Evolutionary conservation across 345 rosid species (phyloP).

Genomic region (Acer campestre): DNA sequence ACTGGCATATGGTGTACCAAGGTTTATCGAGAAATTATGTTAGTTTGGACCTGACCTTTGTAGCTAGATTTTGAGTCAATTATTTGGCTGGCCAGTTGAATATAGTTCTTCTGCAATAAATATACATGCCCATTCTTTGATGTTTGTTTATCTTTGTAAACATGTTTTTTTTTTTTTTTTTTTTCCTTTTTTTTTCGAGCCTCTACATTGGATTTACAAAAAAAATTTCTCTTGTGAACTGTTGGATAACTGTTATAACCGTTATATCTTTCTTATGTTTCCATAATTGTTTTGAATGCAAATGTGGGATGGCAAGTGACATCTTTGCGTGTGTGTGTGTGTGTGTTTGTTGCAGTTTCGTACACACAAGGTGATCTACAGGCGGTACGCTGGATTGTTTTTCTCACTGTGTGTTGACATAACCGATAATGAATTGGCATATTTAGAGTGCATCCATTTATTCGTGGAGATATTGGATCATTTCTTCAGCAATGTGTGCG

Average conservation of each 20-base stretch:
- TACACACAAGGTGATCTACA: conserved; percentile 90
- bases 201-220: neutral
- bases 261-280: no score
- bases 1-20: neutral
- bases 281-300: neutral
- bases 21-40: neutral
- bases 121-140: neutral
- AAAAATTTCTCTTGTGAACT: neutral
- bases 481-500: conserved; percentile 99
- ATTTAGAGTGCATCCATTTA: conserved; percentile 89
- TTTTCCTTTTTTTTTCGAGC: neutral
- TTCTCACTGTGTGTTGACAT: conserved; percentile 96
- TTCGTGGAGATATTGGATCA: conserved; percentile 98
- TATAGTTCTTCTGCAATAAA: neutral
- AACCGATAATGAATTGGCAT: conserved; percentile 92
- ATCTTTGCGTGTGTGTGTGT: neutral
- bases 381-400: conserved; percentile 94
- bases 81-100: neutral
- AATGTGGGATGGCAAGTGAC: neutral
- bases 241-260: neutral
- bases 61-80: neutral
- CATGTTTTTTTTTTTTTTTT: neutral
- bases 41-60: neutral
- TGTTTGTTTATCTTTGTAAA: neutral
- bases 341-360: conserved; percentile 61